These are phyloP conservation scores for Helianthus annuus DNA, from an alignment of 129 eudicot genomes.

Conservation along the genomic window DNA sequence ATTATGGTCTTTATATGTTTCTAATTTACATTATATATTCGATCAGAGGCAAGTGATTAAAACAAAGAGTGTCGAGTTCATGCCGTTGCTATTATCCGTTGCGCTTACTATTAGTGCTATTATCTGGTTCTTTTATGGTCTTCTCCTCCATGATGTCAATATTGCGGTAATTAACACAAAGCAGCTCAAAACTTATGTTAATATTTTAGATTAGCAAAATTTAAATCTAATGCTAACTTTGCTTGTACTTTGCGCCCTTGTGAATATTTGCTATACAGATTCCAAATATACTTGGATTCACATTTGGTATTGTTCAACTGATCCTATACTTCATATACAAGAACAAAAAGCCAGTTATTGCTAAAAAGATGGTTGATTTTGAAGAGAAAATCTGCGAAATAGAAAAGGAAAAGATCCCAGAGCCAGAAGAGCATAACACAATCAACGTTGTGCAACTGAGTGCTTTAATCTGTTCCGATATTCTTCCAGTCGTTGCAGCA, in stretches of 20 bases:
- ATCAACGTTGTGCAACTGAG: constrained; percentile 18
- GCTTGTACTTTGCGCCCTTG: background rate
- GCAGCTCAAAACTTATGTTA: background rate
- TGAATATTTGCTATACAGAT: constrained; percentile 16
- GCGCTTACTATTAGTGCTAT: constrained; percentile 30
- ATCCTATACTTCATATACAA: constrained; percentile 31
- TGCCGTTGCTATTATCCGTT: constrained; percentile 27
- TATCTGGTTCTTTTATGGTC: constrained; percentile 30
- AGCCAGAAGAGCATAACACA: constrained; percentile 11
- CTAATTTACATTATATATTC: background rate
- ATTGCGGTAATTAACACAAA: constrained; percentile 23
- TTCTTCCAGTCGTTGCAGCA: constrained; percentile 15
- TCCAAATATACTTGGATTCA: constrained; percentile 38
- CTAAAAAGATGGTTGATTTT: background rate
- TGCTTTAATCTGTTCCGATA: constrained; percentile 8
- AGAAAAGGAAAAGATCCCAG: constrained; percentile 21
- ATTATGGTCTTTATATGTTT: background rate
- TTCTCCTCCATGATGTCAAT: constrained; percentile 28
- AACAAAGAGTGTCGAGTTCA: constrained; percentile 40
- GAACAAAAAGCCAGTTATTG: constrained; percentile 11
- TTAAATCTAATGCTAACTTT: background rate
- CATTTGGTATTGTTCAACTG: constrained; percentile 32
- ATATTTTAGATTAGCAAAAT: background rate
- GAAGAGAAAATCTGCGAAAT: constrained; percentile 4
- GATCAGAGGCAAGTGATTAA: constrained; percentile 31